Evolutionary conservation across 805 yeast genomes (phyloP).

Genomic region (Starmerella bacillaris): DNA sequence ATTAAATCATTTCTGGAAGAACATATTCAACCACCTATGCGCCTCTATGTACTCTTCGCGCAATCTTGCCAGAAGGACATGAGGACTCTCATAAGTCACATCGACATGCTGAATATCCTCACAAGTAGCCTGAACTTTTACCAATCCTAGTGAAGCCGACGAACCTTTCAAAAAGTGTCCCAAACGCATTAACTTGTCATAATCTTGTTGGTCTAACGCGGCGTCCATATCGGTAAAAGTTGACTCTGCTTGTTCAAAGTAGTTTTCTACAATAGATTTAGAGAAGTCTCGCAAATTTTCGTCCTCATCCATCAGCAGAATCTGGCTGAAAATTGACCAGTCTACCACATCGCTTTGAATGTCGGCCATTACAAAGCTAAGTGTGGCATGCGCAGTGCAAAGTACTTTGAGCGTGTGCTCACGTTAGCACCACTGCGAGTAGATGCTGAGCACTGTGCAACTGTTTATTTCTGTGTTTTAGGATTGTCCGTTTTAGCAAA

Average conservation of each 20-base stretch:
- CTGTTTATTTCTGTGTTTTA: constrained; percentile 14
- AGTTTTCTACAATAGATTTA: constrained; percentile 56
- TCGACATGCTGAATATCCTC: constrained; percentile 89
- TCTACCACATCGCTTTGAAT: constrained; percentile 43
- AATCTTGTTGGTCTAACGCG: constrained; percentile 26
- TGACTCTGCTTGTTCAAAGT: constrained; percentile 71
- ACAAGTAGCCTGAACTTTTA: constrained; percentile 67
- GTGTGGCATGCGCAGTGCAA: background rate
- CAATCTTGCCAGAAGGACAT: constrained; percentile 18
- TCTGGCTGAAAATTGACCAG: constrained; percentile 75
- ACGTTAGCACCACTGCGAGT: constrained; percentile 13
- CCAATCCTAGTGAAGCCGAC: constrained; percentile 82
- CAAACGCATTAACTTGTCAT: constrained; percentile 45
- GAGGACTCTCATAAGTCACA: constrained; percentile 26
- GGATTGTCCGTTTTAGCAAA: constrained; percentile 8
- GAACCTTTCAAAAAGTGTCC: constrained; percentile 94
- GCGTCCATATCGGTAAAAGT: constrained; percentile 58
- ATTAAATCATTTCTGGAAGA: constrained; percentile 13
- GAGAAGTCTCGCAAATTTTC: constrained; percentile 67
- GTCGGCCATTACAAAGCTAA: constrained; percentile 3
- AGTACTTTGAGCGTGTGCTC: constrained; percentile 12
- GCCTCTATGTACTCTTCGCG: constrained; percentile 24
- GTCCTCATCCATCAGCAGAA: constrained; percentile 90
- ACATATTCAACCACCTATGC: constrained; percentile 18
- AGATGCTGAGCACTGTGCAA: constrained; percentile 15